phyloP scores from a whole-genome alignment of 176 grass and related monocot species.

The Zoysia pacifica region DNA sequence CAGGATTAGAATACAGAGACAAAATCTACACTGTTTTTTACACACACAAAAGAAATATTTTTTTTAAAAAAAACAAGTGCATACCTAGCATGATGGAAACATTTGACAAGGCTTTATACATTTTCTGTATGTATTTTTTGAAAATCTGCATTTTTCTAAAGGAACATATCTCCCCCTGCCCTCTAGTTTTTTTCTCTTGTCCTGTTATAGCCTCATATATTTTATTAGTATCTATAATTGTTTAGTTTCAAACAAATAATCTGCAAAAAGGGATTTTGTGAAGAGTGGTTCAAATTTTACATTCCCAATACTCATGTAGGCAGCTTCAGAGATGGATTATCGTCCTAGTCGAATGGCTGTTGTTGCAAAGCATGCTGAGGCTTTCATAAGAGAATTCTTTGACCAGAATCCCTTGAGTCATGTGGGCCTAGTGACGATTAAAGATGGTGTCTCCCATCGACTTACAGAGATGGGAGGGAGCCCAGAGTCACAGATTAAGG shows the following conservation, averaged over 20 bases:
- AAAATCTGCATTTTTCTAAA: slow-evolving; percentile 5
- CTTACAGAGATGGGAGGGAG: slow-evolving; percentile 92
- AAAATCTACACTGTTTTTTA: too few species aligned
- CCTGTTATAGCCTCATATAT: slow-evolving; percentile 11
- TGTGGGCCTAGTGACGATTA: slow-evolving; percentile 79
- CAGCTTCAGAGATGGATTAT: slow-evolving; percentile 91
- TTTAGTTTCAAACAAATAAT: background rate
- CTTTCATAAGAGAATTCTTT: slow-evolving; percentile 95
- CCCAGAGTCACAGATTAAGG: slow-evolving; percentile 91
- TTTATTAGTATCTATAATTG: background rate
- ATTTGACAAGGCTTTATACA: too few species aligned
- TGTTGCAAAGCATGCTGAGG: slow-evolving; percentile 73
- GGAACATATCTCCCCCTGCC: background rate
- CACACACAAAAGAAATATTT: too few species aligned
- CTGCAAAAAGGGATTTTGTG: background rate
- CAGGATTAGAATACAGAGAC: too few species aligned
- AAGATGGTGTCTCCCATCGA: slow-evolving; percentile 74
- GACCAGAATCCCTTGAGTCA: slow-evolving; percentile 97
- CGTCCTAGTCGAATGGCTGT: slow-evolving; percentile 89
- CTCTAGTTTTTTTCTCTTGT: background rate
- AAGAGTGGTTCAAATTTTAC: background rate
- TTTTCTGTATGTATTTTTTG: background rate
- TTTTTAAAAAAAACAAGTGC: too few species aligned
- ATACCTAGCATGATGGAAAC: too few species aligned
- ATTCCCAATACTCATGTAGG: slow-evolving; percentile 48